Evolutionary conservation across 2,329 filamentous ascomycete species (phyloP).

Genomic region (Penicillium sp.): DNA sequence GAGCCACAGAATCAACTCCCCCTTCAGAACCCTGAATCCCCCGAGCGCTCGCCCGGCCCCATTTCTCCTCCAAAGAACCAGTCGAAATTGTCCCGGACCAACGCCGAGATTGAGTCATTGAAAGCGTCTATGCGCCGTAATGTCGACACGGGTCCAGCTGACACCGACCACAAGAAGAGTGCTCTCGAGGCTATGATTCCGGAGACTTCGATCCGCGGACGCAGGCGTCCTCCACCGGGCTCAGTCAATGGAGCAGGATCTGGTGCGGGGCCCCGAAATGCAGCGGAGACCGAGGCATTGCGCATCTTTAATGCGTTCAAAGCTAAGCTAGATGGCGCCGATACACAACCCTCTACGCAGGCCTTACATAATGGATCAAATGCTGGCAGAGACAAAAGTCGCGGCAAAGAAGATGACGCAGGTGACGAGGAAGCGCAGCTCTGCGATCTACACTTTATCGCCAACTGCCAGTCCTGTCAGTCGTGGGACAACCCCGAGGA

Average conservation of each 20-base stretch:
- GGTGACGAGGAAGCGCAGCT: slow-evolving; percentile 66
- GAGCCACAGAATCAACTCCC: slow-evolving; percentile 47
- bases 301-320: slow-evolving; percentile 76
- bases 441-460: slow-evolving; percentile 94
- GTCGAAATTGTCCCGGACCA: slow-evolving; percentile 41
- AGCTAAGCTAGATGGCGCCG: slow-evolving; percentile 62
- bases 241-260: slow-evolving; percentile 49
- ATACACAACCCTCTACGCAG: slow-evolving; percentile 33
- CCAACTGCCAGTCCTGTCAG: slow-evolving; percentile 87
- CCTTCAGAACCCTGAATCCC: slow-evolving; percentile 45
- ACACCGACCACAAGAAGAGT: slow-evolving; percentile 43
- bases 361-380: slow-evolving; percentile 9
- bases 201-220: slow-evolving; percentile 46
- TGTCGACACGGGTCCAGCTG: slow-evolving; percentile 31
- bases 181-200: slow-evolving; percentile 50
- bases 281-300: slow-evolving; percentile 62
- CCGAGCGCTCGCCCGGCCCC: slow-evolving; percentile 32
- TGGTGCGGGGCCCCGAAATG: slow-evolving; percentile 51
- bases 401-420: slow-evolving; percentile 17
- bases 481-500: slow-evolving; percentile 65
- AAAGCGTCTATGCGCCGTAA: slow-evolving; percentile 50
- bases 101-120: slow-evolving; percentile 46
- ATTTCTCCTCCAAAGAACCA: slow-evolving; percentile 30
- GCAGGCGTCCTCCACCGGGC: slow-evolving; percentile 43
- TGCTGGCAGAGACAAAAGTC: slow-evolving; percentile 12